Base-by-base conservation (phyloP, 2,329 filamentous ascomycete genomes). In the Aspergillus fischeri region DNA sequence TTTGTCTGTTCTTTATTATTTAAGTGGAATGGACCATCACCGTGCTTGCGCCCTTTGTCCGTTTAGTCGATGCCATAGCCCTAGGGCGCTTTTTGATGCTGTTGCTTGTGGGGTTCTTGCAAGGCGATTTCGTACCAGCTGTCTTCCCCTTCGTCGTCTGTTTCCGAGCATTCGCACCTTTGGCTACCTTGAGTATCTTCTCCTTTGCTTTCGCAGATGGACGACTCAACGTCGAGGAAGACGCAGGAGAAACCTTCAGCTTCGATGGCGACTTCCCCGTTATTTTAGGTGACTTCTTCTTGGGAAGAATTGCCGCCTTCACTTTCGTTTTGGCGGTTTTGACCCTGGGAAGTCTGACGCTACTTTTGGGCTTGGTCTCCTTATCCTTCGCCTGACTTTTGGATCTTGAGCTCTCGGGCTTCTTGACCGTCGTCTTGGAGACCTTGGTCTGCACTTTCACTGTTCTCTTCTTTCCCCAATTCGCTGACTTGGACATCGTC, bases 191-290 rank as follows among this genome's bases (percentile, higher is more conserved):
- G 11, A 67, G 58, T 17, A 70, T 67, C 47, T 68, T 67, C 32
- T 65, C 65, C 58, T 71, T 72, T 29, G 68, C 68, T 50, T 66
- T 65, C 17, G 63, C 60, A 7, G 68, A 70, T 21, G 67, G 68
- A 6, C 67, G 66, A 45, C 64, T 71, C 29, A 70, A 61, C 32
- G 64, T 63, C 14, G 66, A 60, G 38, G 63, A 47, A 51, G 53
- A 52, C 38, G 44, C 4, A 21, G 58, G 60, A 20, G 64, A 65
- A 14, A 58, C 45, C 38, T 67, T 60, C 11, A 62, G 59, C 24
- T 55, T 53, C 9, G 51, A 57, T 53, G 56, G 59, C 29, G 44
- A 47, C 44, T 61, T 65, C 29, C 58, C 60, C 57, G 45, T 58
- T 24, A 11, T 14, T 52, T 52, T 57, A 21, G 49, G 38, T 21